A percentile compares a stretch with the other conserved stretches of the same genome.
These are phyloP conservation scores for Coffea canephora DNA, from an alignment of 257 asterid species.

Conservation along the genomic window DNA sequence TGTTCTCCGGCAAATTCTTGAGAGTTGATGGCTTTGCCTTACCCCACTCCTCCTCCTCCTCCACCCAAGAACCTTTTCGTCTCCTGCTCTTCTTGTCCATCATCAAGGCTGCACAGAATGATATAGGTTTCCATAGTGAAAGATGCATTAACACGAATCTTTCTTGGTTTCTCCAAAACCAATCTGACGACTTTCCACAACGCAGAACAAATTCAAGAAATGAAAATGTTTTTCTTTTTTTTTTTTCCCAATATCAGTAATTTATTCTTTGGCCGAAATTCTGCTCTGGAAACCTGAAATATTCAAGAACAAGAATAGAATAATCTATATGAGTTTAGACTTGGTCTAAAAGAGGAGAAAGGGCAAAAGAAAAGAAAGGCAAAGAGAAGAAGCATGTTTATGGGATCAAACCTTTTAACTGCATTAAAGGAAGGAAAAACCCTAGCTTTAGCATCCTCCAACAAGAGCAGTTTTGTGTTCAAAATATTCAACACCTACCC, in stretches of 20 bases:
- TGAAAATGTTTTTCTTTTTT: not conserved
- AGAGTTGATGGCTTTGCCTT: slow-evolving; percentile 16
- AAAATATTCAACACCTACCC: slow-evolving; percentile 20
- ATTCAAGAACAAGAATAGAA: slow-evolving; percentile 7
- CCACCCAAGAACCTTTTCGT: slow-evolving; percentile 16
- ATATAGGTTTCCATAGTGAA: slow-evolving; percentile 36
- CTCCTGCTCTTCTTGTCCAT: slow-evolving; percentile 26
- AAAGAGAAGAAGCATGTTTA: slow-evolving; percentile 4
- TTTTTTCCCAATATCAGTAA: not conserved
- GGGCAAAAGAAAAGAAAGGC: not conserved
- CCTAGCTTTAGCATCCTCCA: slow-evolving; percentile 14
- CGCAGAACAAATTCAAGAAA: not conserved
- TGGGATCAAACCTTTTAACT: slow-evolving; percentile 13
- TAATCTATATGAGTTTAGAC: not conserved
- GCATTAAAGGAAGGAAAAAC: slow-evolving; percentile 2
- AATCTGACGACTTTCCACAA: not conserved
- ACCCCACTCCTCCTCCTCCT: slow-evolving; percentile 1
- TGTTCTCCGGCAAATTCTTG: slow-evolving; percentile 20
- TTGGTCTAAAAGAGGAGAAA: slow-evolving; percentile 12
- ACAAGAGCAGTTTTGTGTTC: not conserved
- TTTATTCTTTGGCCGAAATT: slow-evolving; percentile 10
- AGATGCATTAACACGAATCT: slow-evolving; percentile 31
- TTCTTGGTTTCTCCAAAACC: slow-evolving; percentile 9
- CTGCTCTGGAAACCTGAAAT: slow-evolving; percentile 17
- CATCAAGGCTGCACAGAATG: slow-evolving; percentile 33